Evolutionary conservation across 495 filamentous ascomycete genomes (phyloP).

Genomic region (Trichoderma asperelloides): DNA sequence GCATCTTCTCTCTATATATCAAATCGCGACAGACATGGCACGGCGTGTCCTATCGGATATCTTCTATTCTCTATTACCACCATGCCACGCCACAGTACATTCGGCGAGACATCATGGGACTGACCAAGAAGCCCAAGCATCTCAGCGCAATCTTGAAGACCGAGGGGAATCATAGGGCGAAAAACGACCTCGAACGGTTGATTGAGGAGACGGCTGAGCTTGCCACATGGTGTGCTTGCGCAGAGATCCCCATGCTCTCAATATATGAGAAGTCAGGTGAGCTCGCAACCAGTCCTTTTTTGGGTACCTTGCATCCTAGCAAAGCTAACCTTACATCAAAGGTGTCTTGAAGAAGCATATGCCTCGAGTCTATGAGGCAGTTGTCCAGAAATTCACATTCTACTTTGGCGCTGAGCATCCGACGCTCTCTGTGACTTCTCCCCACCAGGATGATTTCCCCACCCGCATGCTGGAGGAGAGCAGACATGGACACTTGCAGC

Average conservation of each 20-base stretch:
- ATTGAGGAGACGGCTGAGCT: constrained; percentile 87
- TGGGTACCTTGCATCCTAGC: not conserved
- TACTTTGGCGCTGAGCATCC: constrained; percentile 73
- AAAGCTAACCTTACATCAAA: constrained; percentile 24
- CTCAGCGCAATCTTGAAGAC: constrained; percentile 77
- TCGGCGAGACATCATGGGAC: constrained; percentile 68
- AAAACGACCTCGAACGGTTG: constrained; percentile 64
- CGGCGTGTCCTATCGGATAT: constrained; percentile 59
- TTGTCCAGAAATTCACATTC: constrained; percentile 62
- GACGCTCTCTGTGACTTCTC: constrained; percentile 62
- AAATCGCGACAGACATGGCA: constrained; percentile 72
- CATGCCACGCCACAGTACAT: constrained; percentile 90
- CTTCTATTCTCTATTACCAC: constrained; percentile 81
- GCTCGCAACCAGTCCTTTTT: constrained; percentile 11
- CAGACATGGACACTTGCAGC: constrained; percentile 44
- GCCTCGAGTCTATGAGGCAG: constrained; percentile 60
- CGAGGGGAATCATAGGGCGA: constrained; percentile 56
- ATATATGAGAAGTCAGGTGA: constrained; percentile 87
- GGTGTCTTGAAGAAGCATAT: constrained; percentile 82
- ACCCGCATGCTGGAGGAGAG: constrained; percentile 14
- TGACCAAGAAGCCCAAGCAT: constrained; percentile 68
- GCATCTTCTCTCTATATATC: constrained; percentile 78
- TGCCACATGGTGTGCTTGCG: constrained; percentile 81
- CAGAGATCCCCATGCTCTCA: constrained; percentile 74
- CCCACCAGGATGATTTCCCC: constrained; percentile 43